Conservation (phyloP, 345 rosid species). For the Citrus sp. region DNA sequence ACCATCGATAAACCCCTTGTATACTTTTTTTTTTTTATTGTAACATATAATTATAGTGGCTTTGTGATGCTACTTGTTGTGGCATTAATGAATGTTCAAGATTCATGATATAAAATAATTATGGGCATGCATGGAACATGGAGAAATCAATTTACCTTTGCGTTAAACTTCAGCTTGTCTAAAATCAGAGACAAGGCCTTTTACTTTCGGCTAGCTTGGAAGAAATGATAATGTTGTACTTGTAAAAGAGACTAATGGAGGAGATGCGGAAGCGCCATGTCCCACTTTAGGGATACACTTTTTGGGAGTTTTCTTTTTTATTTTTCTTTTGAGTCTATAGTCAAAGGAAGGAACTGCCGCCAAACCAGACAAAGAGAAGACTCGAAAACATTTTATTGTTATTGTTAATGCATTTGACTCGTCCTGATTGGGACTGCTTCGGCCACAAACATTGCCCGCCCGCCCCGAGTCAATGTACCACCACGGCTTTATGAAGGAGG, state of each 20-base stretch:
- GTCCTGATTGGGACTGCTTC: conserved; percentile 7
- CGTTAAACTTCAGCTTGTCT: neutral
- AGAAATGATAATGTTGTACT: conserved; percentile 3
- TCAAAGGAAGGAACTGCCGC: neutral
- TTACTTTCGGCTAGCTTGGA: conserved; percentile 11
- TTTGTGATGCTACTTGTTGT: neutral
- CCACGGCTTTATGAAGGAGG: neutral
- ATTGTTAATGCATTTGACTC: too few relatives aligned
- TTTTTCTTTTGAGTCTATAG: conserved; percentile 9
- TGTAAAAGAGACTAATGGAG: conserved; percentile 6
- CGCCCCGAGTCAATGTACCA: neutral
- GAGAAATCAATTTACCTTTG: neutral
- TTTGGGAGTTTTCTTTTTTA: neutral
- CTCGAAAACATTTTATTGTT: too few relatives aligned
- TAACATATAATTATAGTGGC: neutral
- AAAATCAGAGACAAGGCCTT: neutral
- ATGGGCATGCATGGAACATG: neutral
- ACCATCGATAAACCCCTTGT: neutral
- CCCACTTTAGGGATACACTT: conserved; percentile 28
- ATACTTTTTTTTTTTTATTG: too few relatives aligned
- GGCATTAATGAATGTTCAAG: too few relatives aligned
- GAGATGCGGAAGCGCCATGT: conserved; percentile 20
- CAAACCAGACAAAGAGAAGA: neutral
- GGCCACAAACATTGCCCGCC: neutral
- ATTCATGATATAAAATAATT: neutral